Conservation (phyloP, 1,284 basidiomycete genomes). For the Marasmius tenuissimus region DNA sequence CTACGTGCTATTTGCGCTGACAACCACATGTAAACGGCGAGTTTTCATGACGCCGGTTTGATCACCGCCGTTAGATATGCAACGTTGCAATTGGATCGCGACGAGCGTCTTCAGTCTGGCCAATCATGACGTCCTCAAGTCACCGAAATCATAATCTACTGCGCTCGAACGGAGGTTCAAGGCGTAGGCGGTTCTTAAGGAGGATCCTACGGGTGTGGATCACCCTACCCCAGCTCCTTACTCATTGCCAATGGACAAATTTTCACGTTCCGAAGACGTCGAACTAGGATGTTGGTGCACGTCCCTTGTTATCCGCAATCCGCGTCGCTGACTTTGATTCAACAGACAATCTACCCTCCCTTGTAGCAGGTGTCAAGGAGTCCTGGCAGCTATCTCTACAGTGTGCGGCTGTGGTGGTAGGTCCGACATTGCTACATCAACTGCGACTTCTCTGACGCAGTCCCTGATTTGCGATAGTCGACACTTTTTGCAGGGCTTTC, state of each 20-base stretch:
- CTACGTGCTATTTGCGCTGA: too few species aligned
- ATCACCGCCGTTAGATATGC: too few species aligned
- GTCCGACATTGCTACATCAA: neutral
- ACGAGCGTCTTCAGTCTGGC: too few species aligned
- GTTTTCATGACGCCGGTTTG: too few species aligned
- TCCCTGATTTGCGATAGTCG: neutral
- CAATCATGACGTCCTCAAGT: too few species aligned
- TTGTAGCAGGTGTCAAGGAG: neutral
- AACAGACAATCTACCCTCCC: neutral
- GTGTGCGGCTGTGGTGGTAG: neutral
- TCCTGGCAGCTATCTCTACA: neutral
- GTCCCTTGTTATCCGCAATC: neutral
- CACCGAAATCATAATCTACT: too few species aligned
- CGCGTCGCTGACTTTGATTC: neutral
- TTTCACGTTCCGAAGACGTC: too few species aligned
- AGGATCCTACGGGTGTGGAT: neutral
- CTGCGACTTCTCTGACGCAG: neutral
- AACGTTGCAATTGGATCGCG: too few species aligned
- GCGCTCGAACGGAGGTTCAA: too few species aligned
- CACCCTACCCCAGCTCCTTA: neutral
- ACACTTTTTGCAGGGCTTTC: neutral
- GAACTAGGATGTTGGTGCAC: neutral
- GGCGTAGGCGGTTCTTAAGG: too few species aligned
- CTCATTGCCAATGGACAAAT: too few species aligned
- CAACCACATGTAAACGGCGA: too few species aligned